Evolutionary conservation across 2,329 filamentous ascomycete genomes (phyloP).

Genomic region (Hypomyces rosellus): DNA sequence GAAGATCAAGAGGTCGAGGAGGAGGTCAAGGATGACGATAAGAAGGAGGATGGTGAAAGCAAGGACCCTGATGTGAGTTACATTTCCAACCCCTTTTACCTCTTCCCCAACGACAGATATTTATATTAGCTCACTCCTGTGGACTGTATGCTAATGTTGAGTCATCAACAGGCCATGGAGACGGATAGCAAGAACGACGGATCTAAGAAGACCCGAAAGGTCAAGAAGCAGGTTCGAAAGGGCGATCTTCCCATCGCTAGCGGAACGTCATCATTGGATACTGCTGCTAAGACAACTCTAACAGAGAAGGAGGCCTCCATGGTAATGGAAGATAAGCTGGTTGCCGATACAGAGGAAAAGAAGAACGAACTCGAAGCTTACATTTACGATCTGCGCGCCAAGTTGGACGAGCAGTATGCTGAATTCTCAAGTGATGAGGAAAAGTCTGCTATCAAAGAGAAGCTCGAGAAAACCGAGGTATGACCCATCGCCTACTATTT

Average conservation of each 20-base stretch:
- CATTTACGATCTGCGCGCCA: conserved; percentile 95
- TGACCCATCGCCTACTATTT: conserved; percentile 26
- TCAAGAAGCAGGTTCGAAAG: conserved; percentile 99
- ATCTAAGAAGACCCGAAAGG: conserved; percentile 86
- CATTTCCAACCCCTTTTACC: background rate
- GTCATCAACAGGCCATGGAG: conserved; percentile 64
- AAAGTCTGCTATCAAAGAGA: conserved; percentile 77
- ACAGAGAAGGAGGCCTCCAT: conserved; percentile 81
- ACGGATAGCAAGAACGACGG: conserved; percentile 65
- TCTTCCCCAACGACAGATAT: background rate
- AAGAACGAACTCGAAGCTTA: conserved; percentile 99
- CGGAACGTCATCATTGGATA: conserved; percentile 74
- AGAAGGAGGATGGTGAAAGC: conserved; percentile 58
- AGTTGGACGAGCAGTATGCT: conserved; percentile 86
- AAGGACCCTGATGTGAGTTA: conserved; percentile 69
- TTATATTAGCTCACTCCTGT: background rate
- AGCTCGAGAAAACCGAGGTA: conserved; percentile 83
- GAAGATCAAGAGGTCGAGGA: conserved; percentile 98
- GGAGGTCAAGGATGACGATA: conserved; percentile 71
- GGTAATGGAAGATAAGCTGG: conserved; percentile 97
- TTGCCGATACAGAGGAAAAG: conserved; percentile 96
- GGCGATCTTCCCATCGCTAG: conserved; percentile 85
- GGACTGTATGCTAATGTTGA: conserved; percentile 19
- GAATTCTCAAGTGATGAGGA: conserved; percentile 88
- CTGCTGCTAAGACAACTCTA: conserved; percentile 56